These are phyloP conservation scores for Ophiosphaerella korrae DNA, from an alignment of 2,329 filamentous ascomycete species.

Conservation along the genomic window DNA sequence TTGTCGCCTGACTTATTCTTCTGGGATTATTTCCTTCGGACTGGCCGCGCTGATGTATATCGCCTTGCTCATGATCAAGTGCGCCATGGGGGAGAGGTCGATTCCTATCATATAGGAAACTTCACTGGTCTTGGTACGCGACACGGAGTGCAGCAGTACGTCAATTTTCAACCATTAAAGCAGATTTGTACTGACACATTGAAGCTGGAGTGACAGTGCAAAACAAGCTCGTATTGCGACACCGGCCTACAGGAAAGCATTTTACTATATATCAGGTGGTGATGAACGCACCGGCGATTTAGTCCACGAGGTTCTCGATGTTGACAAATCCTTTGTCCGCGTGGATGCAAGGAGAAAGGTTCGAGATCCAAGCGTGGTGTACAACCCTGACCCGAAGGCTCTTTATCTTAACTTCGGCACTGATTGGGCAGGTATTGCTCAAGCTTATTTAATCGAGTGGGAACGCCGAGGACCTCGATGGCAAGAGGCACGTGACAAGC, in stretches of 20 bases:
- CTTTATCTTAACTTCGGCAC: conserved; percentile 62
- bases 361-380: conserved; percentile 57
- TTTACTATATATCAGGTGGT: conserved; percentile 62
- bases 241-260: conserved; percentile 62
- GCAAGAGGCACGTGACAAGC: conserved; percentile 58
- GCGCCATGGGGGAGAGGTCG: conserved; percentile 65
- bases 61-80: conserved; percentile 64
- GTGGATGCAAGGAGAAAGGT: conserved; percentile 66
- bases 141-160: conserved; percentile 63
- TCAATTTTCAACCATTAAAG: not conserved
- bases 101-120: conserved; percentile 64
- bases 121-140: conserved; percentile 66
- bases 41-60: conserved; percentile 62
- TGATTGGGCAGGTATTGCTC: conserved; percentile 64
- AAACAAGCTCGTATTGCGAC: conserved; percentile 68
- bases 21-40: conserved; percentile 67
- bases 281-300: conserved; percentile 63
- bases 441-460: conserved; percentile 65
- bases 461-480: conserved; percentile 61
- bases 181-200: not conserved
- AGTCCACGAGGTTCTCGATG: conserved; percentile 58
- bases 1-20: conserved; percentile 67
- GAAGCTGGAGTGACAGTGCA: conserved; percentile 59
- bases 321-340: conserved; percentile 58
- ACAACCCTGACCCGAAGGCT: conserved; percentile 48